These are phyloP conservation scores for Emmonsiellopsis sp. DNA, from an alignment of 2,329 filamentous ascomycete species.

Conservation along the genomic window DNA sequence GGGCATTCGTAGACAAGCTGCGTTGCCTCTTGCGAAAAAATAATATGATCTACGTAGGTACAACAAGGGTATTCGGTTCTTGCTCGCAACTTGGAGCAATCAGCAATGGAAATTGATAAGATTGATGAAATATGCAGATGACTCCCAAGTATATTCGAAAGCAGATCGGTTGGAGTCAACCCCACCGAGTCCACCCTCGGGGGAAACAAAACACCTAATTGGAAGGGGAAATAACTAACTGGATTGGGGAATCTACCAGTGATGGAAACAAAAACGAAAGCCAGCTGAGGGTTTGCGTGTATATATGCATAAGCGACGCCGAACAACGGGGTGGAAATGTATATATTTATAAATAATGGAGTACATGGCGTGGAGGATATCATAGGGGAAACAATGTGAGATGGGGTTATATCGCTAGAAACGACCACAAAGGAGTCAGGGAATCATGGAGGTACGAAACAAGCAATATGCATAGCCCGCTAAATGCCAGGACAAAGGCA, in stretches of 20 bases:
- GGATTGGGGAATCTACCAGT: not conserved
- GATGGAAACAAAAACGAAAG: too few species aligned
- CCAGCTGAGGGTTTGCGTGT: too few species aligned
- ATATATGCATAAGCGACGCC: not conserved
- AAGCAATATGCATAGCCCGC: not conserved
- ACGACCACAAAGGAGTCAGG: not conserved
- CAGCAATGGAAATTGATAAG: not conserved
- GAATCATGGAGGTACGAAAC: not conserved
- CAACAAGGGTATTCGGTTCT: not conserved
- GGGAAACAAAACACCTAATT: not conserved
- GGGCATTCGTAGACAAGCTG: too few species aligned
- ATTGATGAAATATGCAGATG: not conserved
- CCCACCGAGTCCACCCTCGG: not conserved
- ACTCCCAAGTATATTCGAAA: not conserved
- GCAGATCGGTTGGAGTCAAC: not conserved
- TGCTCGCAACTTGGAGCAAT: not conserved
- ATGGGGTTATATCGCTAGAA: not conserved
- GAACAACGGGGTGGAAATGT: not conserved
- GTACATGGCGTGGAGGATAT: not conserved
- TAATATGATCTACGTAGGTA: not conserved
- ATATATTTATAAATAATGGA: not conserved
- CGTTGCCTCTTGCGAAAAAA: not conserved
- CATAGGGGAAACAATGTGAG: not conserved
- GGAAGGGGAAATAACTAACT: not conserved
- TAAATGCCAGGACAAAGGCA: not conserved